These are phyloP conservation scores for Flaveria floridana DNA, from an alignment of 140 eudicot species.

Conservation along the genomic window DNA sequence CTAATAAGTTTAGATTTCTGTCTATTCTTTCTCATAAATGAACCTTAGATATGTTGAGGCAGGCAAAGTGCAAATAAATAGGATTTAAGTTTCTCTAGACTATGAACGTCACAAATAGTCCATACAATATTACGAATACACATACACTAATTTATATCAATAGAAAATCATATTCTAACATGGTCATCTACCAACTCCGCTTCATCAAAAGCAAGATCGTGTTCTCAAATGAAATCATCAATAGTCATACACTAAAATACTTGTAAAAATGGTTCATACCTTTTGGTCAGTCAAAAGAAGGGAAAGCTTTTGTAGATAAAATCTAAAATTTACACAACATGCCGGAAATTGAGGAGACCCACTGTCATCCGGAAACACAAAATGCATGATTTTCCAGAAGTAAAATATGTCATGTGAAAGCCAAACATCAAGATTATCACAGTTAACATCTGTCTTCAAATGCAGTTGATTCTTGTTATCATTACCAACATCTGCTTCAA, in stretches of 20 bases:
- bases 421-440: constrained; percentile 67
- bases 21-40: constrained; percentile 11
- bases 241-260: constrained; percentile 14
- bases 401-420: constrained; percentile 60
- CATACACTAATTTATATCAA: background rate
- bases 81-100: background rate
- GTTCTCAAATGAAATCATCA: background rate
- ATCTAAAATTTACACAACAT: constrained; percentile 39
- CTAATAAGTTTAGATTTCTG: background rate
- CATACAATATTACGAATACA: constrained; percentile 5
- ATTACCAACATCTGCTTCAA: constrained; percentile 47
- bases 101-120: background rate
- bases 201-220: constrained; percentile 6
- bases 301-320: constrained; percentile 61
- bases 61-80: background rate
- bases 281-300: constrained; percentile 78
- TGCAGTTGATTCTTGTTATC: constrained; percentile 34
- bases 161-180: constrained; percentile 1
- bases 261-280: constrained; percentile 41
- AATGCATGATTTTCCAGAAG: constrained; percentile 49
- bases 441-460: constrained; percentile 43
- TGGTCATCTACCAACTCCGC: constrained; percentile 11
- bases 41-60: background rate
- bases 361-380: constrained; percentile 46
- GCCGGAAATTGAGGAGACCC: constrained; percentile 41